Evolutionary conservation across 208 protist genomes (phyloP), one percentile per base, ranked within the genome.

Genomic region (Crithidia bombi): DNA sequence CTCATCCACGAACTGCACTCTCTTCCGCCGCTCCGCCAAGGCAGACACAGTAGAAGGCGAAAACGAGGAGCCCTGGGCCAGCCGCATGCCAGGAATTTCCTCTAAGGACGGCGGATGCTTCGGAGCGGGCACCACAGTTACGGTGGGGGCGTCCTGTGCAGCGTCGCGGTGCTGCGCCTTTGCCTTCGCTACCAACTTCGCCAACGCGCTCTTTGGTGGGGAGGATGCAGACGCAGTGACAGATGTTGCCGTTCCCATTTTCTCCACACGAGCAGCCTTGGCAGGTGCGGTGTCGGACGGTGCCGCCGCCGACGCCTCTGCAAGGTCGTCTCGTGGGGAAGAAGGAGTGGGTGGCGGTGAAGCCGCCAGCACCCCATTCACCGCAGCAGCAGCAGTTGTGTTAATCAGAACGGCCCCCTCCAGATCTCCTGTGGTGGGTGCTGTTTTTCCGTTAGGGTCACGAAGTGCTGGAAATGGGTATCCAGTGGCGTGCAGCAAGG

Each of bases 161-260:
- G 36, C 25, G 25, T 69, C 63, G 28, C 62, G 59, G 35, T 86
- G 76, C 49, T 79, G 63, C 23, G 83, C 73, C 75, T 81, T 89
- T 15, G 81, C 84, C 30, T 73, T 70, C 5, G 81, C 77, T 17
- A 89, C 78, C 23, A 89, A 46, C 65, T 75, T 79, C 0, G 84
- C 84, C 15, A 89, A 69, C 1, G 84, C 78, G 44, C 77, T 86
- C 59, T 72, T 67, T 3, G 78, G 79, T 0, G 59, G 55, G 14
- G 61, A 26, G n/a, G 36, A 19, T 5, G 46, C 23, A 3, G 46
- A 28, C 14, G 46, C 46, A 5, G 46, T 14, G 14, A 14, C 17
- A 2, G 70, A 10, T 44, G 58, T 26, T 30, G 46, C 44, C 23
- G 7, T 38, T 2, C n/a, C 25, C 10, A n/a, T 19, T 33, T 46